Percentiles rank a stretch among this genome's conserved stretches.
These are phyloP conservation scores for Sordariomycetes sp. DNA, from an alignment of 2,329 filamentous ascomycete species.

Conservation along the genomic window DNA sequence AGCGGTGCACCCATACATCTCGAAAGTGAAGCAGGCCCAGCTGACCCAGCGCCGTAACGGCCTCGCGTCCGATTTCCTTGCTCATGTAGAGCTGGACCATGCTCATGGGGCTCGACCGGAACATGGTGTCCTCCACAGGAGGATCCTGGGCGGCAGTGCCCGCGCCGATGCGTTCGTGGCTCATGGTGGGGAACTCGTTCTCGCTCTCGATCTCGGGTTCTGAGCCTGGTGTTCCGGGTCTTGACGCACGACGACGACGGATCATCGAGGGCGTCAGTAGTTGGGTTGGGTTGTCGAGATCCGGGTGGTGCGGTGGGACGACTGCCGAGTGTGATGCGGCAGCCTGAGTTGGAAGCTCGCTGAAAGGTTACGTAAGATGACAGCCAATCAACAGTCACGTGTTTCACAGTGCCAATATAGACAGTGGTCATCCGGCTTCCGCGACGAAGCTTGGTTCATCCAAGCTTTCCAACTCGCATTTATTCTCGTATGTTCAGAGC, in stretches of 20 bases:
- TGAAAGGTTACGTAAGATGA: not conserved
- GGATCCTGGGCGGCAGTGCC: not conserved
- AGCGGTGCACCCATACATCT: constrained; percentile 51
- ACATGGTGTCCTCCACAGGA: constrained; percentile 72
- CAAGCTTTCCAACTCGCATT: too few species aligned
- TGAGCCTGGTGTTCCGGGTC: constrained; percentile 1
- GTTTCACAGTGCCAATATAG: not conserved
- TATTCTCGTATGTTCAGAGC: not conserved
- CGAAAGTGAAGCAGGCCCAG: constrained; percentile 93
- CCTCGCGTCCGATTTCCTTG: constrained; percentile 96
- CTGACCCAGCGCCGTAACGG: constrained; percentile 92
- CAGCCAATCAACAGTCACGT: not conserved
- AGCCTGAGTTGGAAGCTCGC: not conserved
- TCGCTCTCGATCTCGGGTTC: not conserved
- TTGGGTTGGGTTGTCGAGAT: not conserved
- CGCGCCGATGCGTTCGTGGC: not conserved
- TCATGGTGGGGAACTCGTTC: not conserved
- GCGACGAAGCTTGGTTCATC: too few species aligned
- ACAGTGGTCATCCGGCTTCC: not conserved
- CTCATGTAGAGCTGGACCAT: constrained; percentile 99
- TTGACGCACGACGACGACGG: constrained; percentile 5
- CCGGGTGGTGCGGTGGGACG: not conserved
- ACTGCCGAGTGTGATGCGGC: not conserved
- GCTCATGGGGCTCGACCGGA: constrained; percentile 99
- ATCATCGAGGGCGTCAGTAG: constrained; percentile 3